Evolutionary conservation across 2,329 filamentous ascomycete species (phyloP).

Genomic region (Parasarocladium wereldwijsianum): DNA sequence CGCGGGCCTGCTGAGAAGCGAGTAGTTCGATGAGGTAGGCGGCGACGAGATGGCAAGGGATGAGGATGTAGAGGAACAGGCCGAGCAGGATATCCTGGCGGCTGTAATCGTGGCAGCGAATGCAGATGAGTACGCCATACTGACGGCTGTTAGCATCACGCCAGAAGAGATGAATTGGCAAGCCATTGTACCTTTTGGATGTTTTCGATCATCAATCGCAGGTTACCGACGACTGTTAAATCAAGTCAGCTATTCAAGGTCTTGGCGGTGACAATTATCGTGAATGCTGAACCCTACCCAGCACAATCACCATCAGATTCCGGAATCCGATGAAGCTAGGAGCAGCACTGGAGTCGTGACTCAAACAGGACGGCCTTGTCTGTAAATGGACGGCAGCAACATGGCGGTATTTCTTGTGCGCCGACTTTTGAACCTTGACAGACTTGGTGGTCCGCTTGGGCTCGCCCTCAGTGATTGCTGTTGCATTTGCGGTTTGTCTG

Average conservation of each 20-base stretch:
- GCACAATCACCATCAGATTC: slow-evolving; percentile 88
- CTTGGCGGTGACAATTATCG: slow-evolving; percentile 1
- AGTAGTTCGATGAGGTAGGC: slow-evolving; percentile 81
- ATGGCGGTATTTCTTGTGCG: slow-evolving; percentile 67
- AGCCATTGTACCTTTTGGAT: slow-evolving; percentile 59
- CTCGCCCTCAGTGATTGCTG: slow-evolving; percentile 5
- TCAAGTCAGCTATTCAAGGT: neutral
- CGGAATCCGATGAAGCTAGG: slow-evolving; percentile 89
- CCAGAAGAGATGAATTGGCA: too few species aligned
- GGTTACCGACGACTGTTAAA: slow-evolving; percentile 66
- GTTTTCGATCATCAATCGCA: slow-evolving; percentile 92
- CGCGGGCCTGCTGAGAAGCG: slow-evolving; percentile 65
- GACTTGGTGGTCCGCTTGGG: slow-evolving; percentile 5
- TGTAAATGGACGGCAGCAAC: slow-evolving; percentile 71
- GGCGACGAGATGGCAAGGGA: slow-evolving; percentile 80
- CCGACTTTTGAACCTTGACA: slow-evolving; percentile 8
- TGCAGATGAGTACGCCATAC: slow-evolving; percentile 91
- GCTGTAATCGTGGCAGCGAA: slow-evolving; percentile 79
- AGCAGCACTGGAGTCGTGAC: slow-evolving; percentile 58
- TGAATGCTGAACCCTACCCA: slow-evolving; percentile 53
- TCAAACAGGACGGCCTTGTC: slow-evolving; percentile 63
- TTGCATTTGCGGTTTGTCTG: slow-evolving; percentile 5
- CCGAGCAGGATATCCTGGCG: slow-evolving; percentile 64
- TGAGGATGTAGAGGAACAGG: slow-evolving; percentile 65
- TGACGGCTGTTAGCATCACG: slow-evolving; percentile 18